These are phyloP conservation scores for Rostrohypoxylon terebratum DNA, from an alignment of 495 filamentous ascomycete species.

Conservation along the genomic window DNA sequence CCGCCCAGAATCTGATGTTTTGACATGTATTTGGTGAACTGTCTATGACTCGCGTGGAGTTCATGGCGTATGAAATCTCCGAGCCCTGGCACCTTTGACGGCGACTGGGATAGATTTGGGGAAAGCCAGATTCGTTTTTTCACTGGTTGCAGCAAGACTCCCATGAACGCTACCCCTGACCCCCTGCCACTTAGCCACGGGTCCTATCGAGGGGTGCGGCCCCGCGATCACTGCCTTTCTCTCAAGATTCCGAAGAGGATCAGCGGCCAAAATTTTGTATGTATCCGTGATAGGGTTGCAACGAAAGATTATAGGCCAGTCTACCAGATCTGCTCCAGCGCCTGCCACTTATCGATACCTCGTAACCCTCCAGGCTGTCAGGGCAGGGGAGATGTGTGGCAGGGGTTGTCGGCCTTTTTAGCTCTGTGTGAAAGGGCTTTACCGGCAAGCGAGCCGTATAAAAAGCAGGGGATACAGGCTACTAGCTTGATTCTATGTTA, in stretches of 20 bases:
- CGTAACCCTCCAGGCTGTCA: slow-evolving; percentile 26
- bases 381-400: slow-evolving; percentile 36
- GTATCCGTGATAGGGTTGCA: slow-evolving; percentile 45
- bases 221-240: slow-evolving; percentile 40
- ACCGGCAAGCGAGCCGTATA: slow-evolving; percentile 44
- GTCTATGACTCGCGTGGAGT: slow-evolving; percentile 38
- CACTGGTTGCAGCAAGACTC: slow-evolving; percentile 39
- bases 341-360: slow-evolving; percentile 33
- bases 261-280: slow-evolving; percentile 37
- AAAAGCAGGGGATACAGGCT: slow-evolving; percentile 31
- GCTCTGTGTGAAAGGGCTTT: slow-evolving; percentile 35
- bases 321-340: slow-evolving; percentile 42
- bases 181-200: slow-evolving; percentile 36
- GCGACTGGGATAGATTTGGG: slow-evolving; percentile 40
- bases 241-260: slow-evolving; percentile 40
- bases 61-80: slow-evolving; percentile 43
- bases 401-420: slow-evolving; percentile 46
- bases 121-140: slow-evolving; percentile 39
- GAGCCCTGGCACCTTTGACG: slow-evolving; percentile 37
- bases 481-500: slow-evolving; percentile 19
- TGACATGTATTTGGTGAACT: slow-evolving; percentile 23
- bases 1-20: slow-evolving; percentile 26
- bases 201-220: slow-evolving; percentile 37
- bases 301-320: slow-evolving; percentile 33
- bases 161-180: slow-evolving; percentile 34